Base-by-base conservation (phyloP, 345 rosid species). In the Aquilaria sinensis region DNA sequence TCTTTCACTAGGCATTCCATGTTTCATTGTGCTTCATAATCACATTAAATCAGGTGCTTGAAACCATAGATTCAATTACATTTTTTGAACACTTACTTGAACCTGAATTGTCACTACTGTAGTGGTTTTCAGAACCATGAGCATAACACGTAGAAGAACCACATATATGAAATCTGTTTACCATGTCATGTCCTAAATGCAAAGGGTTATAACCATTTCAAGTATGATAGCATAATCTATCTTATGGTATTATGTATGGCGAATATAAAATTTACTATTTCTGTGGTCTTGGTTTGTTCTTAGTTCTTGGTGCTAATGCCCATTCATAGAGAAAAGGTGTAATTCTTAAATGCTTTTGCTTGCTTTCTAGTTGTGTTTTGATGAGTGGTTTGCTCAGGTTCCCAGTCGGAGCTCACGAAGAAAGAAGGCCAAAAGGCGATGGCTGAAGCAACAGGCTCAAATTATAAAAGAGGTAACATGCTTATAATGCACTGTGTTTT, bases 361-460 rank as follows among this genome's bases (percentile, higher is more conserved):
- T 12, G 61, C 60, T 71, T 61, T 15, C 31, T 56, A 16, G 12
- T 15, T 15, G 12, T 8, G 9, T 57, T 34, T 6, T 54, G 30
- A 41, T 66, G 57, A 10, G 31, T 34, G 33, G 33, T 32, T 57
- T 49, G 51, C 29, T 41, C 68, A 88, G 99, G 56, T 67, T 7
- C 96, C 93, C 31, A 89, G 99, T 70, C 77, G 99, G 75, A 95
- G 88, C 74, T 90, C 97, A 71, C 83, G 96, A 2, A 96, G 99
- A 57, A 95, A 95, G 72, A 85, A 87, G 74, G 87, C 88, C 31
- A 91, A 81, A 78, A 83, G 96, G 74, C 82, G 29, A 63, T 84
- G 88, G 93, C 74, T 88, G 73, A 84, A 82, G 78, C 90, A 85
- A 70, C 76, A 71, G 65, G 80, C 66, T 58, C 74, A 73, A 81